Conservation (phyloP, 768 basidiomycete species). For the Boletus tomentosulus region DNA sequence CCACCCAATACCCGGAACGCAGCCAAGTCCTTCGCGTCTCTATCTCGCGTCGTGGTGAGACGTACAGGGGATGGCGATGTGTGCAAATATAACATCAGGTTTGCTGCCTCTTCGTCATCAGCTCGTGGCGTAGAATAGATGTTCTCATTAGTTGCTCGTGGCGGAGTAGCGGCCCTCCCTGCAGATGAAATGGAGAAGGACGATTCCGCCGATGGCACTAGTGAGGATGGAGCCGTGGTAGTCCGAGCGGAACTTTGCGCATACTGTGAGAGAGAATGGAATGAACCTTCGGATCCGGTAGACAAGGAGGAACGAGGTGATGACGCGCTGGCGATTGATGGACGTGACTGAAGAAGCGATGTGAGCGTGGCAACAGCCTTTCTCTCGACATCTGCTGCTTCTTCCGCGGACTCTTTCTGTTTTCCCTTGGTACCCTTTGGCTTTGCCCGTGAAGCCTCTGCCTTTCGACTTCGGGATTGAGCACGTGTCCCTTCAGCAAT, state of each 20-base stretch:
- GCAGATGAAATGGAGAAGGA: conserved; percentile 29
- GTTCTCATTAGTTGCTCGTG: conserved; percentile 30
- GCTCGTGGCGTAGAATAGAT: conserved; percentile 49
- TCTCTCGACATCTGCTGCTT: conserved; percentile 58
- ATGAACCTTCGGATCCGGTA: conserved; percentile 65
- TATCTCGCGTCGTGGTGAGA: conserved; percentile 42
- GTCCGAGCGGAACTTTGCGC: conserved; percentile 65
- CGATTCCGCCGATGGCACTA: conserved; percentile 38
- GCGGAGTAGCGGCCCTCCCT: conserved; percentile 33
- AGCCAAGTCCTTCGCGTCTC: conserved; percentile 48
- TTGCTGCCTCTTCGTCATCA: conserved; percentile 77
- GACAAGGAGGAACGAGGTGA: conserved; percentile 71
- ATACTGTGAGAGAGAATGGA: conserved; percentile 59
- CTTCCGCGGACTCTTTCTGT: conserved; percentile 37
- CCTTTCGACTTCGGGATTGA: conserved; percentile 40
- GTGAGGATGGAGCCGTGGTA: conserved; percentile 37
- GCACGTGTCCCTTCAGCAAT: conserved; percentile 47
- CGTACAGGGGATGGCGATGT: conserved; percentile 81
- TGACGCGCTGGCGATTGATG: conserved; percentile 56
- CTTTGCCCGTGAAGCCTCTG: conserved; percentile 36
- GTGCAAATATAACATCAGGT: conserved; percentile 78
- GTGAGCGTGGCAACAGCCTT: conserved; percentile 81
- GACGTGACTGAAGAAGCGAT: conserved; percentile 61
- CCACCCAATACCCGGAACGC: conserved; percentile 57
- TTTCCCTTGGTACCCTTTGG: conserved; percentile 47